A percentile compares a stretch with the other conserved stretches of the same genome.
phyloP scores from a whole-genome alignment of 2,329 filamentous ascomycete genomes.

The Ophiobolus disseminans region DNA sequence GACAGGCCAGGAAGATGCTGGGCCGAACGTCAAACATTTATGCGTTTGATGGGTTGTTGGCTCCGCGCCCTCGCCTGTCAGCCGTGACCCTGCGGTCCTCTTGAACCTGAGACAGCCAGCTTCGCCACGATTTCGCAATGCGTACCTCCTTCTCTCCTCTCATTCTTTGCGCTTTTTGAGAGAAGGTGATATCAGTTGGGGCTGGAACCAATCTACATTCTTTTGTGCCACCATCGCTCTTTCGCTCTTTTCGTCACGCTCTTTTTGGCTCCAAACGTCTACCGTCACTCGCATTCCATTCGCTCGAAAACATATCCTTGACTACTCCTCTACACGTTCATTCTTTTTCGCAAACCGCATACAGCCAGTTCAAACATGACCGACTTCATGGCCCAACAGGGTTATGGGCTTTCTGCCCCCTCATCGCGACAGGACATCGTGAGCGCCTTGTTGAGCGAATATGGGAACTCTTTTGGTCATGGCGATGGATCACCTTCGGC shows the following conservation, averaged over 20 bases:
- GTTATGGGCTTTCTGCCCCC: constrained; percentile 31
- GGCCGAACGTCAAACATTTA: constrained; percentile 44
- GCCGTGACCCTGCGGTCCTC: constrained; percentile 37
- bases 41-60: constrained; percentile 43
- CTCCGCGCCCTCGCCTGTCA: constrained; percentile 23
- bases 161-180: constrained; percentile 23
- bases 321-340: constrained; percentile 1
- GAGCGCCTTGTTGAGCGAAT: constrained; percentile 49
- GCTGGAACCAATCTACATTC: constrained; percentile 25
- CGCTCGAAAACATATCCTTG: neutral
- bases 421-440: constrained; percentile 47
- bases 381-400: constrained; percentile 32
- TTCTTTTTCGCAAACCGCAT: constrained; percentile 3
- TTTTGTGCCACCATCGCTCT: constrained; percentile 23
- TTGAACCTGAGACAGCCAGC: constrained; percentile 43
- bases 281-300: constrained; percentile 4
- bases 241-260: constrained; percentile 13
- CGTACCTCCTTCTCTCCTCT: constrained; percentile 26
- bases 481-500: constrained; percentile 30
- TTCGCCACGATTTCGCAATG: constrained; percentile 31
- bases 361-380: constrained; percentile 28
- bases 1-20: constrained; percentile 36
- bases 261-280: constrained; percentile 11
- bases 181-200: constrained; percentile 29
- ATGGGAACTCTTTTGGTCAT: constrained; percentile 41